Percentiles rank a stretch among this genome's conserved stretches.
Conservation (phyloP, 208 protist genomes). For the Trypanosomatidae sp. region DNA sequence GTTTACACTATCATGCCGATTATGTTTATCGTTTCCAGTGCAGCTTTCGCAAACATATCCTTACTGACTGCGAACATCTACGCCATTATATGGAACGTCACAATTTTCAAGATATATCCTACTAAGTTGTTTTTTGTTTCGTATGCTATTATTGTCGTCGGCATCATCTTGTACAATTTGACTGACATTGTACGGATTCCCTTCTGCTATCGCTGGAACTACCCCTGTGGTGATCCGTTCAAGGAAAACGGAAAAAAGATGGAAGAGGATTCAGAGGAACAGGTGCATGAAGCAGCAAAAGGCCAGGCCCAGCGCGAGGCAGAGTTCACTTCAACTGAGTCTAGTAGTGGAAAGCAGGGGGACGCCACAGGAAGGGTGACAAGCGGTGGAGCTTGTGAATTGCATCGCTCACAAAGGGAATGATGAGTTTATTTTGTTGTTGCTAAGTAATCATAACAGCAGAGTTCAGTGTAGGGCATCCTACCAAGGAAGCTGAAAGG, state of each 20-base stretch:
- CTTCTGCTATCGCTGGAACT: conserved; percentile 57
- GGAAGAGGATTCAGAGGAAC: background rate
- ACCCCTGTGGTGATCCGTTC: conserved; percentile 53
- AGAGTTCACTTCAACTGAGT: background rate
- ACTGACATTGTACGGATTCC: conserved; percentile 56
- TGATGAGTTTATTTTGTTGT: conserved; percentile 14
- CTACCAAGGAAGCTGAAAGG: background rate
- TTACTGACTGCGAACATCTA: conserved; percentile 75
- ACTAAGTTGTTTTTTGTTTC: conserved; percentile 66
- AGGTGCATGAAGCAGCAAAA: background rate
- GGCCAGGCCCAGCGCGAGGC: background rate
- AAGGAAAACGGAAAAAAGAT: conserved; percentile 6
- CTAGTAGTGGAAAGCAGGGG: background rate
- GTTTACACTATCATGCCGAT: conserved; percentile 78
- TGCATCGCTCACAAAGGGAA: background rate
- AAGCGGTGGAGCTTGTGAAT: background rate
- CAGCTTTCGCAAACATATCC: conserved; percentile 84
- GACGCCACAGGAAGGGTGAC: background rate
- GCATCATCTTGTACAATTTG: conserved; percentile 69
- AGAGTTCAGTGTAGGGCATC: background rate
- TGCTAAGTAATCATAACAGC: background rate
- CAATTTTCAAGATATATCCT: conserved; percentile 77
- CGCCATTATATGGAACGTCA: conserved; percentile 83
- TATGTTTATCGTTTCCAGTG: conserved; percentile 73
- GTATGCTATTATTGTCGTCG: conserved; percentile 70